A percentile compares a stretch with the other conserved stretches of the same genome.
Evolutionary conservation across 306 rosid species (phyloP).

Genomic region (Aeschynomene evenia): DNA sequence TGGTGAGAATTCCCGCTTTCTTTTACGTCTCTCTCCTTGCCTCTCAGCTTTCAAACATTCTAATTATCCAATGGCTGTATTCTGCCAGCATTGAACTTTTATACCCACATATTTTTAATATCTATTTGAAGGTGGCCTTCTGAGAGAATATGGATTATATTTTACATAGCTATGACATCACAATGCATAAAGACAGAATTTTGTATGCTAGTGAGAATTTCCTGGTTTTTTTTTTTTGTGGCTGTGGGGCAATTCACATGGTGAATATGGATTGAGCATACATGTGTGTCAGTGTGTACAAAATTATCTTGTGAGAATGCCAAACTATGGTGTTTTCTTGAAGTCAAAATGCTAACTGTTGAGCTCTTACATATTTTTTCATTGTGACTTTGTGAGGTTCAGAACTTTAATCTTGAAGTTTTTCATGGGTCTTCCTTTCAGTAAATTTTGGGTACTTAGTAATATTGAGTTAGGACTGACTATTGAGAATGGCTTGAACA

Average conservation of each 20-base stretch:
- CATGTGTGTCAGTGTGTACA: background rate
- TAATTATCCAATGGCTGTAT: constrained; percentile 9
- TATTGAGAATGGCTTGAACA: constrained; percentile 1
- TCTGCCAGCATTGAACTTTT: constrained; percentile 1
- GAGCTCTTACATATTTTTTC: background rate
- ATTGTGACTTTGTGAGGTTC: constrained; percentile 4
- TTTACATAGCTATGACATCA: constrained; percentile 7
- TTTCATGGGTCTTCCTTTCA: background rate
- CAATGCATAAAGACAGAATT: background rate
- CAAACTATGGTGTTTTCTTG: constrained; percentile 7
- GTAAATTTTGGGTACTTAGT: background rate
- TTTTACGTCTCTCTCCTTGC: background rate
- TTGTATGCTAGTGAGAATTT: background rate
- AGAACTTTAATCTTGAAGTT: background rate
- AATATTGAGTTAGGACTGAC: background rate
- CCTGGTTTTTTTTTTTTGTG: background rate
- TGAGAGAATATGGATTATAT: background rate
- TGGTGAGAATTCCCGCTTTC: constrained; percentile 47
- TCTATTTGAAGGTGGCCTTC: constrained; percentile 14
- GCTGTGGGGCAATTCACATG: background rate
- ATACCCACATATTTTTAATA: background rate
- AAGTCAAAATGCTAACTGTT: constrained; percentile 1
- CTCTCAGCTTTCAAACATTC: background rate
- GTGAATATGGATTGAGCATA: constrained; percentile 11
- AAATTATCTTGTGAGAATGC: background rate